phyloP scores from a whole-genome alignment of 129 eudicot genomes.

The Flaveria ramosissima region DNA sequence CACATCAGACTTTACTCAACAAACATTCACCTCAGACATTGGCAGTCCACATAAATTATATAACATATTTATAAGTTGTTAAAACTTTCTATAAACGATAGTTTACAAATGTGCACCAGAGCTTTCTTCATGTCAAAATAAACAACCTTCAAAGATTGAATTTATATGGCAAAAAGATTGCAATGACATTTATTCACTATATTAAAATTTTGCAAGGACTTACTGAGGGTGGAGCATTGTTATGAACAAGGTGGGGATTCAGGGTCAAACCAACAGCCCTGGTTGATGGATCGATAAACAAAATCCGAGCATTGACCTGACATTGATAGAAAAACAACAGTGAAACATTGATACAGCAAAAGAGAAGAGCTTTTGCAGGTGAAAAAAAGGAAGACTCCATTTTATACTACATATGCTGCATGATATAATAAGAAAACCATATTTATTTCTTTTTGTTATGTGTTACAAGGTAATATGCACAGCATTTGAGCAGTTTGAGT shows the following conservation, averaged over 20 bases:
- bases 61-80: background rate
- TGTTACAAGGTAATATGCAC: slow-evolving; percentile 3
- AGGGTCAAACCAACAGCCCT: slow-evolving; percentile 95
- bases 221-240: slow-evolving; percentile 86
- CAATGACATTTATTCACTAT: slow-evolving; percentile 7
- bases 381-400: slow-evolving; percentile 9
- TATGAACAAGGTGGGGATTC: slow-evolving; percentile 74
- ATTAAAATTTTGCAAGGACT: slow-evolving; percentile 36
- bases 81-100: background rate
- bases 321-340: slow-evolving; percentile 23
- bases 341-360: slow-evolving; percentile 11
- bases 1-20: slow-evolving; percentile 9
- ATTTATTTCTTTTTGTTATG: background rate
- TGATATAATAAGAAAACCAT: slow-evolving; percentile 8
- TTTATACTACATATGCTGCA: background rate
- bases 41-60: background rate
- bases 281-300: slow-evolving; percentile 82
- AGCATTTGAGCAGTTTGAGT: slow-evolving; percentile 6
- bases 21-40: slow-evolving; percentile 15
- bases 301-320: slow-evolving; percentile 93
- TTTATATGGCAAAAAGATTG: background rate
- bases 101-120: background rate
- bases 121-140: background rate
- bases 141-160: background rate
- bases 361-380: background rate